Evolutionary conservation across 2,329 filamentous ascomycete species (phyloP).

Genomic region (Neofusicoccum sp.): DNA sequence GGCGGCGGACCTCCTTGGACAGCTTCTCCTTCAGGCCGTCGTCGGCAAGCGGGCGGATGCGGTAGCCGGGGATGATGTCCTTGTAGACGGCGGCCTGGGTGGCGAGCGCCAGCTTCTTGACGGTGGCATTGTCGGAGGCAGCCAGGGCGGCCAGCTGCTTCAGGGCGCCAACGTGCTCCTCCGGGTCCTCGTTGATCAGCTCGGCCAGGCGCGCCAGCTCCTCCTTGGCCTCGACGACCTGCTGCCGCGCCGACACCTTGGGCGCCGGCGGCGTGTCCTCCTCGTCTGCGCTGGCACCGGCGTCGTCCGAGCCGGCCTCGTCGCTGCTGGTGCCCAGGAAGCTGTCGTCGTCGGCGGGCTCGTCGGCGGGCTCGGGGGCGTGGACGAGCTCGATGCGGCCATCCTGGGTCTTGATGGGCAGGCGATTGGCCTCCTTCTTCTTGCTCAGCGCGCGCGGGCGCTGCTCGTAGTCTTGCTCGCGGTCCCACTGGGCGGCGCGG

Average conservation of each 20-base stretch:
- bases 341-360: conserved; percentile 59
- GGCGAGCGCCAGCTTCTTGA: conserved; percentile 82
- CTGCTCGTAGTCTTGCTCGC: conserved; percentile 88
- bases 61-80: conserved; percentile 93
- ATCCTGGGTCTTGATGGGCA: conserved; percentile 84
- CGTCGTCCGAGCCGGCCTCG: conserved; percentile 49
- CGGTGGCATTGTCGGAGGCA: conserved; percentile 64
- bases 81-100: conserved; percentile 91
- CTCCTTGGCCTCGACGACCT: conserved; percentile 85
- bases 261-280: conserved; percentile 54
- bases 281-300: conserved; percentile 26
- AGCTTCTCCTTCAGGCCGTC: conserved; percentile 74
- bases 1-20: conserved; percentile 83
- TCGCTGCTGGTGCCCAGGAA: conserved; percentile 61
- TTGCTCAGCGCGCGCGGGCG: conserved; percentile 73
- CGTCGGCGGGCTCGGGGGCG: conserved; percentile 32
- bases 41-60: conserved; percentile 79
- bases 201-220: conserved; percentile 82
- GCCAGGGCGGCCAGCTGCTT: conserved; percentile 74
- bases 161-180: conserved; percentile 80
- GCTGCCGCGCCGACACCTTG: conserved; percentile 69
- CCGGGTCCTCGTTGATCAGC: conserved; percentile 84
- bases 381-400: conserved; percentile 63
- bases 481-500: conserved; percentile 78
- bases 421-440: conserved; percentile 67